A percentile compares a stretch with the other conserved stretches of the same genome.
Evolutionary conservation across 371 early-diverging fungal species (phyloP).

Genomic region (Umbelopsis sp.): DNA sequence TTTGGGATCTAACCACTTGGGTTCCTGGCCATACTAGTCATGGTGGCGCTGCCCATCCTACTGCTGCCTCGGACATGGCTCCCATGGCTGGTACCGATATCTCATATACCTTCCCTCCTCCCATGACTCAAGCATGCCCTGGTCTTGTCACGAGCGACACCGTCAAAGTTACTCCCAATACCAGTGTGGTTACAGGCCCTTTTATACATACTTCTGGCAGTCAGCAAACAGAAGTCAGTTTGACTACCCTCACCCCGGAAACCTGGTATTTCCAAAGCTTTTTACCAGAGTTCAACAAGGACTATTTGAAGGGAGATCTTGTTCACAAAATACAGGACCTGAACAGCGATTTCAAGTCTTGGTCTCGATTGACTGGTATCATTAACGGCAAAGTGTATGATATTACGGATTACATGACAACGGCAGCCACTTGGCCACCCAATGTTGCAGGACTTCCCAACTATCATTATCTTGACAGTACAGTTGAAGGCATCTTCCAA

Average conservation of each 20-base stretch:
- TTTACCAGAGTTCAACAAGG: slow-evolving; percentile 57
- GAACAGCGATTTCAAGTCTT: slow-evolving; percentile 46
- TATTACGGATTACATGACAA: slow-evolving; percentile 70
- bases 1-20: slow-evolving; percentile 72
- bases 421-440: slow-evolving; percentile 46
- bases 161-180: slow-evolving; percentile 40
- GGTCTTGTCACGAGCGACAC: slow-evolving; percentile 48
- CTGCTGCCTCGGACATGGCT: slow-evolving; percentile 59
- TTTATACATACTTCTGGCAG: slow-evolving; percentile 52
- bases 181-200: slow-evolving; percentile 26
- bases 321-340: slow-evolving; percentile 53
- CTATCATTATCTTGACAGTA: slow-evolving; percentile 52
- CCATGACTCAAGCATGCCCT: slow-evolving; percentile 63
- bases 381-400: slow-evolving; percentile 80
- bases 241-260: slow-evolving; percentile 36
- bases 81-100: slow-evolving; percentile 71
- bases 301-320: slow-evolving; percentile 71
- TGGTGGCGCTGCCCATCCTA: slow-evolving; percentile 47
- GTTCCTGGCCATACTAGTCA: slow-evolving; percentile 48
- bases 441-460: slow-evolving; percentile 37
- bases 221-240: slow-evolving; percentile 28
- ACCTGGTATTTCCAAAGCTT: slow-evolving; percentile 74
- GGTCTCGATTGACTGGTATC: slow-evolving; percentile 62
- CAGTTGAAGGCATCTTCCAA: slow-evolving; percentile 68
- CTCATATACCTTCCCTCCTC: slow-evolving; percentile 73